Evolutionary conservation across 768 basidiomycete genomes (phyloP), one percentile per base, ranked within the genome.

Genomic region (Gymnopilus junonius): DNA sequence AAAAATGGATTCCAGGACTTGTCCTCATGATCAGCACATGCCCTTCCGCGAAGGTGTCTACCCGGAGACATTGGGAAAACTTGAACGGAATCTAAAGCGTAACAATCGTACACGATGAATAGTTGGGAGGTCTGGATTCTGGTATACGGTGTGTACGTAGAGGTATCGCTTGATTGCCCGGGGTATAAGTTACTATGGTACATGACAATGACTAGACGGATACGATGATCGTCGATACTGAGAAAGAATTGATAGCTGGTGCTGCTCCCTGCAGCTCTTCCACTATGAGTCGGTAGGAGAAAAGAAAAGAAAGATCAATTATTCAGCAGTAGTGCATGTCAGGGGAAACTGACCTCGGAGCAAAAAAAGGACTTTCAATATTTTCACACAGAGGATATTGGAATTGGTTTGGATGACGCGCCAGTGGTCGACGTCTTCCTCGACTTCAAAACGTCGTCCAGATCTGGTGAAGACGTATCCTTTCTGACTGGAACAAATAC

Each of bases 381-480:
- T 51, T 32, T 51, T 1, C 29, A 17, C 42, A 42, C 31, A 35
- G 40, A 34, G 32, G 39, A 56, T 46, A 61, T 58, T 14, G 55
- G 54, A 20, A 58, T 58, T 7, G 62, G 62, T 20, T 60, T 59
- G 11, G 62, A 42, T 14, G 62, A 46, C 8, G 39, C 58, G 42
- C 40, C 31, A 48, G 59, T 14, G 17, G 56, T n/a, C n/a, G n/a
- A n/a, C n/a, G n/a, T 45, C 58, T 61, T 65, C 21, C 62, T 67
- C 39, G 68, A 55, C 56, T 62, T 68, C 21, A 70, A 50, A 43
- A 69, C 59, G 42, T 67, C 46, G 25, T 57, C 57, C n/a, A 72
- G 64, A 15, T 70, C 69, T 17, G 67, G 66, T 7, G 62, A 65
- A 35, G 69, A 62, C 20, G 63, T 55, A n/a, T 69, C 66, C 61